phyloP scores from a whole-genome alignment of 306 rosid genomes.

The Prunus persica region DNA sequence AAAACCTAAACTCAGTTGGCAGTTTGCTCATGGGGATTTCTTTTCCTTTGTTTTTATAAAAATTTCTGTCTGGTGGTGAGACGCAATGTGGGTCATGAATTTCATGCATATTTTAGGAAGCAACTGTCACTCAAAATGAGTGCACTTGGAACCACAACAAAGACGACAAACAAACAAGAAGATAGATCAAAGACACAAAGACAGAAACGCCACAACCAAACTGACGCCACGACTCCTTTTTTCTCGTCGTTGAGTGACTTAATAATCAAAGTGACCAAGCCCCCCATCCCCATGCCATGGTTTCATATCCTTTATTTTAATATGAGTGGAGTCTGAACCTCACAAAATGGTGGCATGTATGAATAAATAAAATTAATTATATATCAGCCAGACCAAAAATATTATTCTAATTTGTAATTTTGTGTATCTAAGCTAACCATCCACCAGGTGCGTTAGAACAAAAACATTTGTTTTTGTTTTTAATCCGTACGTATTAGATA shows the following conservation, averaged over 20 bases:
- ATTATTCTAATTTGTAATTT: neutral
- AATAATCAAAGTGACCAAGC: neutral
- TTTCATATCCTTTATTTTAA: neutral
- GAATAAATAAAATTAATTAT: neutral
- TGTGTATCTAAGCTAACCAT: neutral
- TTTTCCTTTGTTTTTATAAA: neutral
- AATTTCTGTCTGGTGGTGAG: neutral
- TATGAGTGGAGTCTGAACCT: neutral
- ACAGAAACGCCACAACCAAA: neutral
- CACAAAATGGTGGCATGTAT: neutral
- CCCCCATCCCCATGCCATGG: neutral
- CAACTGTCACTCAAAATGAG: neutral
- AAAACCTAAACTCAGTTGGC: neutral
- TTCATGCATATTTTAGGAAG: neutral
- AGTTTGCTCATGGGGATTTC: neutral
- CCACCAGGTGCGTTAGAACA: neutral
- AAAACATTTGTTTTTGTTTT: too few species aligned
- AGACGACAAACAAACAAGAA: neutral
- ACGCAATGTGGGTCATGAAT: neutral
- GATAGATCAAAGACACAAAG: neutral
- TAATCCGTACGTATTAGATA: neutral
- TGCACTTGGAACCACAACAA: neutral
- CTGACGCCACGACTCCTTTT: neutral
- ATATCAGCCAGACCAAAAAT: neutral
- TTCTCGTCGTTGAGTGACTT: conserved; percentile 4